Evolutionary conservation across 148 eudicot genomes (phyloP), one percentile per base, ranked within the genome.

Genomic region (Arctostaphylos glauca): DNA sequence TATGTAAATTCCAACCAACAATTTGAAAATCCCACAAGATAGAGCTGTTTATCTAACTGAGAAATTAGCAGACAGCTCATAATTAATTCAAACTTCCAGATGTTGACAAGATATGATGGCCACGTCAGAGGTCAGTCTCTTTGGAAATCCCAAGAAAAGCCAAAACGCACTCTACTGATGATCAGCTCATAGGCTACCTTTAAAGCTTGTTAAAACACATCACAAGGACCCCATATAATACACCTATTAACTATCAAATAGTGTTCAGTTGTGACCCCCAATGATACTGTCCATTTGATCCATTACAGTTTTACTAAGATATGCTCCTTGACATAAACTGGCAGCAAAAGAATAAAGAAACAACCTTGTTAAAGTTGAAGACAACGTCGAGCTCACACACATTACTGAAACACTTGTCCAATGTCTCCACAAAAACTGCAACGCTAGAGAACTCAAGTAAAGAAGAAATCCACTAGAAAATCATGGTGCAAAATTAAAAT

Each of bases 381-480:
- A 96, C 94, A 41, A 96, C 75, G 80, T 93, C 98, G 66, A 96
- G 95, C 90, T 96, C 99, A 82, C 98, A 94, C 4, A 96, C 97
- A 86, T 94, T 94, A 85, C 92, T 93, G 92, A 93, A 94, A 83
- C 95, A 94, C 87, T 88, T 94, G 92, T 96, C 95, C 94, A 96
- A 77, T 21, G 98, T 92, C 89, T 96, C 99, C 81, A 96, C 99
- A 74, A 96, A 96, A 85, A 94, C 99, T 94, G 97, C 14, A 75
- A 64, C 25, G 16, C 76, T 56, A 62, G 48, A 85, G 46, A 74
- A 54, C 44, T 55, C 41, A 81, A 4, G 44, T 55, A 59, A 72
- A 58, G 14, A 59, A 59, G 56, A 80, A 18, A 48, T 78, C 77
- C 50, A 74, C 38, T 16, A 78, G 47, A 71, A 78, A 74, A 84